These are phyloP conservation scores for Microdochium nivale DNA, from an alignment of 2,329 filamentous ascomycete genomes.

Conservation along the genomic window DNA sequence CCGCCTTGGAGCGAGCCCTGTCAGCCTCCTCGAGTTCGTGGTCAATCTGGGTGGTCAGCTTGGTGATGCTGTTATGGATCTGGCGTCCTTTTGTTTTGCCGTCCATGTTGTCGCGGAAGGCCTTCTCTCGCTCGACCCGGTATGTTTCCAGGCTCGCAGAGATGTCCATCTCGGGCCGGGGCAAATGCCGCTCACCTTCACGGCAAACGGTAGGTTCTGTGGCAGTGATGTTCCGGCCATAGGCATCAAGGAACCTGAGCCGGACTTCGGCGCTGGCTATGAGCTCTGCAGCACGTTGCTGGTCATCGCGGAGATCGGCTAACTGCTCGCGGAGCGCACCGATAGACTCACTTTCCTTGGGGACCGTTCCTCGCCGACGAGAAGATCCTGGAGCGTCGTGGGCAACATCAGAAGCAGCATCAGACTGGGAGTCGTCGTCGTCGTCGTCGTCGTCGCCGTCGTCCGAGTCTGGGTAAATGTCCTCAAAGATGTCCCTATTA, in stretches of 20 bases:
- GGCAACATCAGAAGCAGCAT: slow-evolving; percentile 16
- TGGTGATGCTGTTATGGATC: slow-evolving; percentile 21
- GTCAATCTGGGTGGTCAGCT: slow-evolving; percentile 21
- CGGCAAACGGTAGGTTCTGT: neutral
- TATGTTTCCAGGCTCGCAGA: slow-evolving; percentile 29
- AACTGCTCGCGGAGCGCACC: slow-evolving; percentile 21
- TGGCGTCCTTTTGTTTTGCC: slow-evolving; percentile 22
- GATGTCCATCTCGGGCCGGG: slow-evolving; percentile 19
- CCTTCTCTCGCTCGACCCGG: slow-evolving; percentile 29
- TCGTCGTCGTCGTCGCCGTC: slow-evolving; percentile 13
- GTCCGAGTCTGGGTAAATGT: slow-evolving; percentile 41
- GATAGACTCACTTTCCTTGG: slow-evolving; percentile 17
- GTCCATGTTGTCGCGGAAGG: slow-evolving; percentile 29
- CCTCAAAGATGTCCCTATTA: slow-evolving; percentile 44
- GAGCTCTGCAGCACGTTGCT: slow-evolving; percentile 18
- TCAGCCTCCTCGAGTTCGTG: slow-evolving; percentile 16
- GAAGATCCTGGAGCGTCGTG: slow-evolving; percentile 4
- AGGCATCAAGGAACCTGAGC: slow-evolving; percentile 30
- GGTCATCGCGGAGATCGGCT: slow-evolving; percentile 18
- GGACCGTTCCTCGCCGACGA: neutral
- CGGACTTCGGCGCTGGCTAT: slow-evolving; percentile 26
- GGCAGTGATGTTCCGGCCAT: slow-evolving; percentile 12
- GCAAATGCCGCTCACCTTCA: neutral
- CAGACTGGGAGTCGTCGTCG: slow-evolving; percentile 12
- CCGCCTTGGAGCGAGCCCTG: slow-evolving; percentile 12